Conservation (phyloP, 2,329 filamentous ascomycete genomes). For the Blumeriella jaapii region DNA sequence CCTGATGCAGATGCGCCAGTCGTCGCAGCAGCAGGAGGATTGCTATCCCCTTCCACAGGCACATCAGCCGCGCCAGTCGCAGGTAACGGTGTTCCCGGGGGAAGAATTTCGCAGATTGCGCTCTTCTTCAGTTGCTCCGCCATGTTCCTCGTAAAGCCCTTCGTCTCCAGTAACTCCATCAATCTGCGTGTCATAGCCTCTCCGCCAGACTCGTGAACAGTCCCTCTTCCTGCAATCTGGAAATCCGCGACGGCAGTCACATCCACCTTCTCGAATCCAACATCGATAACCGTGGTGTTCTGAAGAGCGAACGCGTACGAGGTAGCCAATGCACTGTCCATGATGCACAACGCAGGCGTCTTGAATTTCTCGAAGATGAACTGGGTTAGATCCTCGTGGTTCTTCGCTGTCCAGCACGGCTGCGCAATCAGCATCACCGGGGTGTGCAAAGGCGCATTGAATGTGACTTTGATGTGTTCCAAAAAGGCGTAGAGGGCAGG, state of each 20-base stretch:
- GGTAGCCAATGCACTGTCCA: conserved; percentile 79
- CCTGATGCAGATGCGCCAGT: conserved; percentile 26
- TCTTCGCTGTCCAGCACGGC: conserved; percentile 79
- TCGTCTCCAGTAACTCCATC: conserved; percentile 48
- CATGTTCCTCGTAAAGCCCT: conserved; percentile 53
- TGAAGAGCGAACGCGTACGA: conserved; percentile 70
- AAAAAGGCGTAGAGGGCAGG: conserved; percentile 86
- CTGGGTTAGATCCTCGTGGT: conserved; percentile 78
- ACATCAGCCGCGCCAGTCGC: conserved; percentile 38
- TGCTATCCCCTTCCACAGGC: conserved; percentile 28
- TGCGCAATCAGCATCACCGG: conserved; percentile 85
- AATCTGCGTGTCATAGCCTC: conserved; percentile 74
- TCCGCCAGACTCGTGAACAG: conserved; percentile 61
- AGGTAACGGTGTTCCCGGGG: conserved; percentile 37
- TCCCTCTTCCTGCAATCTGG: conserved; percentile 52
- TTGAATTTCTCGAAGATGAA: conserved; percentile 98
- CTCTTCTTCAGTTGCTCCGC: conserved; percentile 60
- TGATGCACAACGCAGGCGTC: conserved; percentile 79
- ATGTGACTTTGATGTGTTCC: conserved; percentile 77
- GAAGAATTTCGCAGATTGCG: conserved; percentile 53
- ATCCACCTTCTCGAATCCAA: conserved; percentile 86
- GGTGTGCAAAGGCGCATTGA: conserved; percentile 88
- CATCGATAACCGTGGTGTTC: conserved; percentile 78
- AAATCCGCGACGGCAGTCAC: conserved; percentile 84
- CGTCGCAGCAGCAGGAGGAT: conserved; percentile 26